Base-by-base conservation (phyloP, 306 rosid species). In the Quercus wislizeni region DNA sequence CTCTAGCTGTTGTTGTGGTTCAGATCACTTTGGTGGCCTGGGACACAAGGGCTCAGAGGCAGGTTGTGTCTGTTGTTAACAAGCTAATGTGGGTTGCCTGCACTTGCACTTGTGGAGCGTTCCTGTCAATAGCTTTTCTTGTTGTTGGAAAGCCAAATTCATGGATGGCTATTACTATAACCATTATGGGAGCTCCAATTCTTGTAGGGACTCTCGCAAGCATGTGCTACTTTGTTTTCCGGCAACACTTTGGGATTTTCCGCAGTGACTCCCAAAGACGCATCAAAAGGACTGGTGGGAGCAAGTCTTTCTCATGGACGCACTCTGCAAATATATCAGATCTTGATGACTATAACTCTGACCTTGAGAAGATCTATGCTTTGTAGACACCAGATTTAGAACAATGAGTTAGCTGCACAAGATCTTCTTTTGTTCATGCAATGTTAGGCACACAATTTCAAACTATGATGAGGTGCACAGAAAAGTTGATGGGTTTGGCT, bases 31-130 rank as follows among this genome's bases (percentile, higher is more conserved):
- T 95, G 88, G 99, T 95, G 74, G 98, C 99, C 2, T 95, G 99
- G 99, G 98, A 95, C 85, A 95, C 99, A 0, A 76, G 91, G 35
- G 94, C 99, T 83, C 99, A 95, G 84, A 88, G 83, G 89, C 96
- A 89, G 92, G 85, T 95, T 6, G 98, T 95, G 17, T 95, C 99
- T 0, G 98, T 95, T 21, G 97, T 95, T 49, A 95, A 95, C 87
- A 95, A 93, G 87, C 81, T 95, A 15, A 93, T 95, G 99, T 93
- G 98, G 99, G 94, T 87, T 62, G 99, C 99, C 33, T 95, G 99
- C 71, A 88, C 96, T 49, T 95, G 99, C 91, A 95, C 98, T 23
- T 89, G 92, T 18, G 99, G 97, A 65, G 97, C 98, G 59, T 95
- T 90, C 68, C 86, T 93, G 18, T 84, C 97, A 0, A 86, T 95